Conservation (phyloP, 129 eudicot species). For the Silybum marianum region DNA sequence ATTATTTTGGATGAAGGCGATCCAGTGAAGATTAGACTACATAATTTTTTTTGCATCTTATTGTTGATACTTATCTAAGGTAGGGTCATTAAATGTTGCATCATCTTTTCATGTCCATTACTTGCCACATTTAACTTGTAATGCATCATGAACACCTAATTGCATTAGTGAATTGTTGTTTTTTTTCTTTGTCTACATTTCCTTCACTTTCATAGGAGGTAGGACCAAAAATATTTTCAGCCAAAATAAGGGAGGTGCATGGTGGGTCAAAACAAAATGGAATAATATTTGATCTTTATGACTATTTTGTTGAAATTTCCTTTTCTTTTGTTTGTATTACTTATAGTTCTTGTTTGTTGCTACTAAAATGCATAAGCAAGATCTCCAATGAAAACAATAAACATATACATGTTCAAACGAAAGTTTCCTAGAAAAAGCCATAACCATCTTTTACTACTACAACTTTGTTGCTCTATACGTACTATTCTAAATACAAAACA, state of each 20-base stretch:
- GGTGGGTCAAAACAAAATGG: neutral
- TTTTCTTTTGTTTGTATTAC: neutral
- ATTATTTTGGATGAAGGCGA: neutral
- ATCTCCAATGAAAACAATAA: neutral
- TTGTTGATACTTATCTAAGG: neutral
- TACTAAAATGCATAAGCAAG: neutral
- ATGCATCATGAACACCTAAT: conserved; percentile 4
- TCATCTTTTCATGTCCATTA: conserved; percentile 5
- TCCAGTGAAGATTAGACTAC: neutral
- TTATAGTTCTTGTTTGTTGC: neutral
- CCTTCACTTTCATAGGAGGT: neutral
- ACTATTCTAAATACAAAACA: neutral
- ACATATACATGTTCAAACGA: neutral
- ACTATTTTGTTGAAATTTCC: neutral
- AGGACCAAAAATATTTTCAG: neutral
- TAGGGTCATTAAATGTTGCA: neutral
- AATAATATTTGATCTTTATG: neutral
- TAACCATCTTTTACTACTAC: neutral
- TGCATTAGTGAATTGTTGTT: conserved; percentile 7
- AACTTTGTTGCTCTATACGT: neutral
- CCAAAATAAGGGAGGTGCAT: neutral
- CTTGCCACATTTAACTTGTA: neutral
- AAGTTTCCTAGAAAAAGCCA: neutral
- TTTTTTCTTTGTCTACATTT: neutral
- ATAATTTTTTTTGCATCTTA: neutral